A percentile compares a stretch with the other conserved stretches of the same genome.
Conservation (phyloP, 2,329 filamentous ascomycete genomes). For the Fusarium decemcellulare region DNA sequence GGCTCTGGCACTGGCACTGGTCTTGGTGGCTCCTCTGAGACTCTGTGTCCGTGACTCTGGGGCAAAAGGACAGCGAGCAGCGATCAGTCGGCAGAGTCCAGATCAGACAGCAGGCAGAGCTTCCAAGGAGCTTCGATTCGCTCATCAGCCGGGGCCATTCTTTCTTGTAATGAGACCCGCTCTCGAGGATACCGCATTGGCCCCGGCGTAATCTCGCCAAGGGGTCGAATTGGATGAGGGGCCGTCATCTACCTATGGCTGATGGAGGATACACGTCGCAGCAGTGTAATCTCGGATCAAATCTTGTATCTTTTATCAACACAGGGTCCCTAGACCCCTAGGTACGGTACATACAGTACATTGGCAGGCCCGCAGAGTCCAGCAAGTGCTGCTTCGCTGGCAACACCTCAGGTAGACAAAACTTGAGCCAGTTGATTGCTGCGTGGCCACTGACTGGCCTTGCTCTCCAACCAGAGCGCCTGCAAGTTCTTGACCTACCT, state of each 20-base stretch:
- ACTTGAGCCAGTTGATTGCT: conserved; percentile 11
- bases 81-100: conserved; percentile 18
- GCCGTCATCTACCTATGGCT: conserved; percentile 5
- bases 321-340: conserved; percentile 19
- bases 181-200: conserved; percentile 42
- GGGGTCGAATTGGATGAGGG: conserved; percentile 29
- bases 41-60: too few relatives aligned
- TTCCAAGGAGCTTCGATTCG: not conserved
- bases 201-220: conserved; percentile 48
- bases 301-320: not conserved
- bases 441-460: conserved; percentile 15
- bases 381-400: conserved; percentile 38
- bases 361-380: conserved; percentile 16
- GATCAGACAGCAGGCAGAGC: not conserved
- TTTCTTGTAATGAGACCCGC: conserved; percentile 47
- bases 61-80: conserved; percentile 5
- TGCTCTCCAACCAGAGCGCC: not conserved
- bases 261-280: conserved; percentile 8
- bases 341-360: too few relatives aligned
- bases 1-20: not conserved
- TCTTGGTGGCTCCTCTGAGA: not conserved
- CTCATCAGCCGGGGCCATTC: not conserved
- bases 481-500: not conserved
- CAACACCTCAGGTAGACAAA: conserved; percentile 14
- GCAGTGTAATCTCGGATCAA: not conserved